Evolutionary conservation across 345 rosid genomes (phyloP), one percentile per base, ranked within the genome.

Genomic region (Excoecaria cochinchinensis): DNA sequence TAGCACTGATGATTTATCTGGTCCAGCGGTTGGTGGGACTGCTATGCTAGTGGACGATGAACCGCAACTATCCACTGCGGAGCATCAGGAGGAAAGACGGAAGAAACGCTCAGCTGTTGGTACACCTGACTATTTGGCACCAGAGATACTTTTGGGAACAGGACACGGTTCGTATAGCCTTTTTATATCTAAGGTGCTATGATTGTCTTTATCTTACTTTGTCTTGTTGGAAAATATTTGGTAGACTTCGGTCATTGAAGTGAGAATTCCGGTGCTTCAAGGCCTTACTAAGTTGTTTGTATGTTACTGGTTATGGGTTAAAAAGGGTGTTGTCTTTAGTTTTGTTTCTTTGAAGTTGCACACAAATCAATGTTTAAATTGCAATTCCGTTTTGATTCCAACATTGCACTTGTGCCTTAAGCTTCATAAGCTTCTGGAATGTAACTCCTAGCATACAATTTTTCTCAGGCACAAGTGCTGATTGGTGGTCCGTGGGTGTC

Each of bases 401-500:
- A 63, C 5, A 56, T 56, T 11, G 8, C 14, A 16, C 42, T 31
- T 10, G 8, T 9, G 21, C 67, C 21, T 11, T 10, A 17, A 39
- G 22, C 47, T 16, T 39, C n/a, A 19, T 62, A 4, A 31, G 38
- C 40, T 62, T 19, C 67, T 62, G 44, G 60, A 56, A 56, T 16
- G 21, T 56, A 16, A 19, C 21, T 19, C 19, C 60, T 15, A 3
- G 39, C 24, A 19, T 72, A 44, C 42, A 70, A 74, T 79, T 71
- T 78, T 81, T 46, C 50, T 79, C 94, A 96, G 99, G 93, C 79
- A 88, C 91, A 82, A 90, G 95, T 72, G 99, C 99, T 6, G 99
- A 96, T 90, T 96, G 99, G 99, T 96, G 99, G 99, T 96, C 99
- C 66, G 98, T 96, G 73, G 99, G 98, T 53, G 85, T 96, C 85